Base-by-base conservation (phyloP, 2,329 filamentous ascomycete genomes). In the Fusarium devonianum region DNA sequence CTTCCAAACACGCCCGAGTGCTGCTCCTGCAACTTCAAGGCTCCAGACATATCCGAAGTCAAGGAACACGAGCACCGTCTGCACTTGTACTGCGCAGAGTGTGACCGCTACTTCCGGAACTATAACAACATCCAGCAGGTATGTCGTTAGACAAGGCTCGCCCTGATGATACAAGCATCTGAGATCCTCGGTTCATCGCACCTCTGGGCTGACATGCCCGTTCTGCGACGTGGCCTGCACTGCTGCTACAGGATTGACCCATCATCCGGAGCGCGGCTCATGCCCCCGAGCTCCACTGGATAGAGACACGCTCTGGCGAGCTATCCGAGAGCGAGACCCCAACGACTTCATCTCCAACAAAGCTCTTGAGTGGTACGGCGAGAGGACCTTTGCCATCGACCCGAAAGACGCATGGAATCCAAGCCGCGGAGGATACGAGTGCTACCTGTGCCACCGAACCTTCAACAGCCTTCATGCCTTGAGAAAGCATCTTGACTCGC, bases 261-360 rank as follows among this genome's bases (percentile, higher is more conserved):
- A 84, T 64, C 81, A 87, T 57, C 67, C 87, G 2, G 84, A 88
- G 56, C 69, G 62, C 1, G 78, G 78, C n/a, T 65, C 71, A 1
- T 88, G 84, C 45, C 74, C 75, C 0, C 65, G 65, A 0, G 77
- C 80, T 0, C 68, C 64, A 0, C 29, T 85, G 3, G 75, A 80
- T 60, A 78, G 79, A 4, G 74, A 81, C 7, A 67, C 58, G 4
- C 72, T 87, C n/a, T 79, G 79, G 63, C 53, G 61, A 1, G 63
- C 73, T 11, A 67, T 86, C 8, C 74, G 73, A 2, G 47, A 61
- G 13, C 71, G 72, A 0, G 83, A 87, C 44, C 72, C 73, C 0
- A 37, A 69, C 2, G 75, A 78, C 12, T 2, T 74, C 17, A 76
- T 87, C 49, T 78, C 81, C 5, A 80, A 78, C 44, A 77, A 76